These are phyloP conservation scores for Chlorella sorokiniana DNA, from an alignment of 139 green algal genomes.

Conservation along the genomic window DNA sequence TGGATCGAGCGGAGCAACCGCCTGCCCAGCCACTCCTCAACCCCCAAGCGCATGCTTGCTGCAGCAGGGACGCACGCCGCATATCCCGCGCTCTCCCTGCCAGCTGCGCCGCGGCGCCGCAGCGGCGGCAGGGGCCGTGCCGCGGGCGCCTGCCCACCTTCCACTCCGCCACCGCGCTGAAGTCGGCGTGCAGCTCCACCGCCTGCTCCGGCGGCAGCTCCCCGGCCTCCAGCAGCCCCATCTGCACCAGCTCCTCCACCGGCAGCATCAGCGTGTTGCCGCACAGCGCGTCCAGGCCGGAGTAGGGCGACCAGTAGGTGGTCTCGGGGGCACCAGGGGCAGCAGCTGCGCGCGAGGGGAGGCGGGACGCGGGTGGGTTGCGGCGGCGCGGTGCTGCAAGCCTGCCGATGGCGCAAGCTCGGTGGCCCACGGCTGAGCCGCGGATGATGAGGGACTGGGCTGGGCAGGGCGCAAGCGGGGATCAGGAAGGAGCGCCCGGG, in stretches of 20 bases:
- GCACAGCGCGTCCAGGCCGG: constrained; percentile 89
- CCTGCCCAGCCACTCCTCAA: too few species aligned
- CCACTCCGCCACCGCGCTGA: constrained; percentile 18
- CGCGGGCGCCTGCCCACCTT: neutral
- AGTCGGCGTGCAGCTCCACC: constrained; percentile 28
- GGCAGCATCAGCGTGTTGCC: constrained; percentile 92
- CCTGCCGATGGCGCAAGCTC: too few species aligned
- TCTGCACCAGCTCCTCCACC: constrained; percentile 81
- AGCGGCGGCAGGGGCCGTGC: neutral
- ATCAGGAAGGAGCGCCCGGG: too few species aligned
- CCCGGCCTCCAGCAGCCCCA: constrained; percentile 75
- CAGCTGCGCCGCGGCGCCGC: neutral
- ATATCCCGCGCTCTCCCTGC: too few species aligned
- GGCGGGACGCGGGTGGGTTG: neutral
- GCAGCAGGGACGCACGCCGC: too few species aligned
- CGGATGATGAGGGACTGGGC: too few species aligned
- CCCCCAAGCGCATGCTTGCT: too few species aligned
- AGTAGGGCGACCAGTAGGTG: constrained; percentile 94
- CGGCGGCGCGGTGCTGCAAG: too few species aligned
- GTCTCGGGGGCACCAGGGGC: constrained; percentile 94
- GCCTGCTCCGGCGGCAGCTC: constrained; percentile 57
- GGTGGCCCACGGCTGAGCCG: too few species aligned
- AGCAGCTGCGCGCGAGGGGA: constrained; percentile 75
- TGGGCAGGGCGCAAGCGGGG: too few species aligned
- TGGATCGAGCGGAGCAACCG: too few species aligned